These are phyloP conservation scores for Phialemonium atrogriseum DNA, from an alignment of 2,329 filamentous ascomycete species.

Conservation along the genomic window DNA sequence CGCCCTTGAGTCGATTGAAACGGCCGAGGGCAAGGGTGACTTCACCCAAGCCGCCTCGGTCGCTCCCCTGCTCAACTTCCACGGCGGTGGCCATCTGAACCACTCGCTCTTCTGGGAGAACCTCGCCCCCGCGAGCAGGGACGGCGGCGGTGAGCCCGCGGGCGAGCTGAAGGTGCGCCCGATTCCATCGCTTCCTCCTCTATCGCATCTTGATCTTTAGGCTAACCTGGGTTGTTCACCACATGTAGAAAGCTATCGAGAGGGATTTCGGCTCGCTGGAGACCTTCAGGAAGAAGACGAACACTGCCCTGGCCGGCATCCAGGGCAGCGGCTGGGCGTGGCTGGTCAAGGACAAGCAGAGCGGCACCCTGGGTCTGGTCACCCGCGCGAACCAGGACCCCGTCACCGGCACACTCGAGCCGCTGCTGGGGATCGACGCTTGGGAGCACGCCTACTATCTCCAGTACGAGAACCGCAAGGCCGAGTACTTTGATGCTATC, in stretches of 20 bases:
- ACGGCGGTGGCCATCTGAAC: slow-evolving; percentile 89
- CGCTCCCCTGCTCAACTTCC: slow-evolving; percentile 64
- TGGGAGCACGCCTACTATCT: slow-evolving; percentile 97
- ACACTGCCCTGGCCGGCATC: slow-evolving; percentile 60
- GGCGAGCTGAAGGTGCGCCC: slow-evolving; percentile 46
- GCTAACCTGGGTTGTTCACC: too few species aligned
- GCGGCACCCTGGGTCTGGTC: slow-evolving; percentile 53
- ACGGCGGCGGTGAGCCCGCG: slow-evolving; percentile 51
- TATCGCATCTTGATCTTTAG: background rate
- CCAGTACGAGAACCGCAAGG: slow-evolving; percentile 95
- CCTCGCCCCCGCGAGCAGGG: slow-evolving; percentile 58
- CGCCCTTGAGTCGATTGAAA: slow-evolving; percentile 51
- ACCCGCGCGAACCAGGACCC: slow-evolving; percentile 85
- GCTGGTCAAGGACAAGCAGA: slow-evolving; percentile 65
- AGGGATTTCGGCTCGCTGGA: slow-evolving; percentile 60
- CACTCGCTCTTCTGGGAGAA: slow-evolving; percentile 91
- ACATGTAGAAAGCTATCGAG: slow-evolving; percentile 45
- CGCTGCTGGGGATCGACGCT: slow-evolving; percentile 82
- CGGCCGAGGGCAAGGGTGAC: slow-evolving; percentile 57
- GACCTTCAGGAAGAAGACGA: slow-evolving; percentile 58
- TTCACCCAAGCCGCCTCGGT: slow-evolving; percentile 38
- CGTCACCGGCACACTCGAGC: slow-evolving; percentile 72
- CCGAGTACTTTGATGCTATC: slow-evolving; percentile 86
- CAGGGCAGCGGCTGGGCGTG: slow-evolving; percentile 90
- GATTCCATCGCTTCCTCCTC: slow-evolving; percentile 35